Evolutionary conservation across 78 protist genomes (phyloP).

Genomic region (Thecamonas trahens): DNA sequence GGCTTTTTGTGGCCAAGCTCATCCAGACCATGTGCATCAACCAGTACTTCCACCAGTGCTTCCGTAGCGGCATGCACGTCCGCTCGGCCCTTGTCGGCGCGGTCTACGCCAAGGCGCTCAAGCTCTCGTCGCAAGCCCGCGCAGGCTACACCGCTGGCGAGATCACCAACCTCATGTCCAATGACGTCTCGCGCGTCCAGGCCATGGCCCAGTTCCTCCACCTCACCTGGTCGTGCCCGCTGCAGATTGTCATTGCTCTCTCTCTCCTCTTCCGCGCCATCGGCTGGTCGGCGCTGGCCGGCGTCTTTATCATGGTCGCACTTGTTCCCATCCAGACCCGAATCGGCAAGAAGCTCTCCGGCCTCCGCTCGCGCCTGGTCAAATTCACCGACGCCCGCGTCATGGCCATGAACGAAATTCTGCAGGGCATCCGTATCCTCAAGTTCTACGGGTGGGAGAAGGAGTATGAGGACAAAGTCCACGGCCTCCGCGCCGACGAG

Average conservation of each 20-base stretch:
- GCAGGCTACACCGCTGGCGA: no score
- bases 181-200: constrained; percentile 37
- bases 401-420: constrained; percentile 52
- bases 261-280: constrained; percentile 16
- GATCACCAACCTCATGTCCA: constrained; percentile 49
- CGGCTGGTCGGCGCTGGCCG: constrained; percentile 32
- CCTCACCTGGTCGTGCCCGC: constrained; percentile 26
- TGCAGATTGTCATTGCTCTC: not conserved
- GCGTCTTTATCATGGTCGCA: constrained; percentile 10
- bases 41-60: no score
- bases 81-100: constrained; percentile 23
- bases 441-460: constrained; percentile 48
- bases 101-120: constrained; percentile 39
- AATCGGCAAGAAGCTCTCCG: no score
- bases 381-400: constrained; percentile 37
- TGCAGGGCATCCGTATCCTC: constrained; percentile 58
- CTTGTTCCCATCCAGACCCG: constrained; percentile 26
- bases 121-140: no score
- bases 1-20: no score
- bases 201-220: constrained; percentile 27
- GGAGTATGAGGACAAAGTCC: no score
- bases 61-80: constrained; percentile 40
- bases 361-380: no score
- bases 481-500: constrained; percentile 17
- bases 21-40: no score